Base-by-base conservation (phyloP, 2,329 filamentous ascomycete species). In the Fusarium stilboides region DNA sequence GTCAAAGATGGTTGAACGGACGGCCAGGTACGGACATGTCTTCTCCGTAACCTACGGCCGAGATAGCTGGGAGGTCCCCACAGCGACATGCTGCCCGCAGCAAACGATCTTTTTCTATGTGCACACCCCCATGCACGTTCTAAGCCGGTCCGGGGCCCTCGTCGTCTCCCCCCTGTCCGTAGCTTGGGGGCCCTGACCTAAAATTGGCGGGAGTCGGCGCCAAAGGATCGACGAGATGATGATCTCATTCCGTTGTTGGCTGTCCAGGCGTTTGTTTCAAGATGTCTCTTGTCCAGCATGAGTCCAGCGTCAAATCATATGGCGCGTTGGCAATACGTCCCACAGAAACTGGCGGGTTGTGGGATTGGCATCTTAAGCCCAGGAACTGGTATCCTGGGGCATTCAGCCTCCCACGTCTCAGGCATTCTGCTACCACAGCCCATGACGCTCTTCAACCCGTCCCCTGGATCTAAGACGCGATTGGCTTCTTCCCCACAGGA, bases 211-310 rank as follows among this genome's bases (percentile, higher is more conserved):
- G 71, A 74, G 60, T 74, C 69, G 70, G 72, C 67, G 72, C 62
- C 71, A 73, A 69, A 71, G 53, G 72, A 74, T 74, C 72, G 70
- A 74, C 72, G 65, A 68, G 65, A 68, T 69, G 71, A 74, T 74
- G 72, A 74, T 74, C 72, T 74, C 72, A 74, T 74, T 74, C 72
- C 69, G 64, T 57, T 71, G 72, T 72, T 71, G 70, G 69, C 36
- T 62, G 60, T 63, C 58, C 69, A 70, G 72, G 71, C 67, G 72
- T 74, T 74, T 74, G 72, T 74, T 74, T 74, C 72, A 75, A 74
- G 67, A 69, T 74, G 57, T 63, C 52, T 57, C 46, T 62, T 53
- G 34, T 55, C 55, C 57, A 57, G 58, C 40, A 62, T 61, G 51
- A 65, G 43, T 50, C 47, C 51, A 50, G 51, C 63, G 55, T 59